Evolutionary conservation across 2,329 filamentous ascomycete species (phyloP).

Genomic region (Colletotrichum shisoi): DNA sequence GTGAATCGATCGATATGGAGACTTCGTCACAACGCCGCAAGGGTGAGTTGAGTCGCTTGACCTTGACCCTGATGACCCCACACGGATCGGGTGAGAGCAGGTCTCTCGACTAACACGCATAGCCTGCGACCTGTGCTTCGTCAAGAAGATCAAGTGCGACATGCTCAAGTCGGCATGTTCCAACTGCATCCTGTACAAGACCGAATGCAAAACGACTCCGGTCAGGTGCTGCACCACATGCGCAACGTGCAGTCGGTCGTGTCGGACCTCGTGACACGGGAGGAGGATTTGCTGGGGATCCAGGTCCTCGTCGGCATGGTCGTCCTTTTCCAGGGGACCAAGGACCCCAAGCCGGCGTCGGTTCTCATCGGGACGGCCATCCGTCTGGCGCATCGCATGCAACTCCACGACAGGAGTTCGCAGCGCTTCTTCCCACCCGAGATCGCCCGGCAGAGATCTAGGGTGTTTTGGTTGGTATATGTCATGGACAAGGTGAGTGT

Average conservation of each 20-base stretch:
- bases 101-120: conserved; percentile 14
- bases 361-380: conserved; percentile 52
- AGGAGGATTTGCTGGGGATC: conserved; percentile 51
- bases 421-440: conserved; percentile 43
- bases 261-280: conserved; percentile 50
- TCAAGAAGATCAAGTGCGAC: conserved; percentile 58
- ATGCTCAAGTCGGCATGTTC: conserved; percentile 55
- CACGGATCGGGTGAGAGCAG: not conserved
- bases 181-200: conserved; percentile 54
- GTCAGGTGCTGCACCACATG: conserved; percentile 46
- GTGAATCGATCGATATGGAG: conserved; percentile 41
- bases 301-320: conserved; percentile 53
- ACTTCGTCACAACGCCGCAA: conserved; percentile 43
- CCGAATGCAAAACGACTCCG: conserved; percentile 49
- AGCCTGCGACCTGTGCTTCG: conserved; percentile 57
- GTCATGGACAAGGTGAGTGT: conserved; percentile 50
- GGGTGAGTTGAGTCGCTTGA: conserved; percentile 38
- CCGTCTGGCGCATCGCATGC: conserved; percentile 50
- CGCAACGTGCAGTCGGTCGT: conserved; percentile 51
- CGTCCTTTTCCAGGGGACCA: conserved; percentile 50
- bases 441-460: conserved; percentile 48
- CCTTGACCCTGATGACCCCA: not conserved
- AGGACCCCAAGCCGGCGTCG: conserved; percentile 50
- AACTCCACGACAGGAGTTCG: conserved; percentile 47
- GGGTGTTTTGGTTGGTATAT: conserved; percentile 55